A percentile compares a stretch with the other conserved stretches of the same genome.
Evolutionary conservation across 371 early-diverging fungal genomes (phyloP).

Genomic region (Rhizopus arrhizus): DNA sequence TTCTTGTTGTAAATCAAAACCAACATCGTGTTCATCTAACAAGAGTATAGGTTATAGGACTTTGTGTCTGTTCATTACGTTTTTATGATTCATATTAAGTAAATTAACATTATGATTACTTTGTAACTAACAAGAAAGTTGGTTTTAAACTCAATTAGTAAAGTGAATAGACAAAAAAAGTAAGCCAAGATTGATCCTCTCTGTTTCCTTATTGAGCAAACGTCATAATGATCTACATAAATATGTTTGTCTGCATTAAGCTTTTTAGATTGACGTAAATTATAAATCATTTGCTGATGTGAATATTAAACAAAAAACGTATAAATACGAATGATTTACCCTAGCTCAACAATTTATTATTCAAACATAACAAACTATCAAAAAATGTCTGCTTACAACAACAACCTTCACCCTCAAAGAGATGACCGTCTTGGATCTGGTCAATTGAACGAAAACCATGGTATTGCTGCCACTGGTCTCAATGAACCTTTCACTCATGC

Average conservation of each 20-base stretch:
- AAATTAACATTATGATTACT: too few species aligned
- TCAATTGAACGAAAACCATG: constrained; percentile 31
- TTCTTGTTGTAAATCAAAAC: too few species aligned
- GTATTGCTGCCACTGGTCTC: constrained; percentile 32
- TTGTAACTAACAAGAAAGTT: background rate
- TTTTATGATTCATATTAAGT: too few species aligned
- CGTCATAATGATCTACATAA: background rate
- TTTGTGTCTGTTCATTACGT: too few species aligned
- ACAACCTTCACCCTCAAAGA: background rate
- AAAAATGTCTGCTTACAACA: background rate
- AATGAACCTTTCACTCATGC: constrained; percentile 17
- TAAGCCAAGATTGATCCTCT: background rate
- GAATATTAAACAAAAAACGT: background rate
- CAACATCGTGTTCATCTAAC: too few species aligned
- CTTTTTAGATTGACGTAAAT: too few species aligned
- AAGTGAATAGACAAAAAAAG: background rate
- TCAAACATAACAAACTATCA: background rate
- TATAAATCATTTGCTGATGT: background rate
- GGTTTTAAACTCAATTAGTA: background rate
- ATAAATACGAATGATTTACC: background rate
- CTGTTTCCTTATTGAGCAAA: background rate
- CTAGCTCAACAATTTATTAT: background rate
- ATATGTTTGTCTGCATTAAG: too few species aligned
- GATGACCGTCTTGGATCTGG: background rate
- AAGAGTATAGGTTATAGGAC: too few species aligned